Evolutionary conservation across 345 rosid species (phyloP).

Genomic region (Brassica carinata): DNA sequence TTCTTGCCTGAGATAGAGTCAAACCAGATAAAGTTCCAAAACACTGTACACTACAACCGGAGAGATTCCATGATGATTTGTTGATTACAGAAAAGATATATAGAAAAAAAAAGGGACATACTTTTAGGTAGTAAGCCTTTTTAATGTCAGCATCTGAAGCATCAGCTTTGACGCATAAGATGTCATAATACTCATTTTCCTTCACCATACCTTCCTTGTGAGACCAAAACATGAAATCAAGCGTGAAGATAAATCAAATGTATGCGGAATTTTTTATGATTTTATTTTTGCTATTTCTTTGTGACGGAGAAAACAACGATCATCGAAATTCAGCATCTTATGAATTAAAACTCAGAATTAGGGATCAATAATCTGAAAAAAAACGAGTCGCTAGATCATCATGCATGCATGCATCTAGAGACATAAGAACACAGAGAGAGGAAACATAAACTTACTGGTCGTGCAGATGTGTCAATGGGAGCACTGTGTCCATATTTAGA

Average conservation of each 20-base stretch:
- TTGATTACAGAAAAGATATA: neutral
- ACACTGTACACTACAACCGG: neutral
- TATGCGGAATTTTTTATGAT: too few relatives aligned
- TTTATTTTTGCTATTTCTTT: neutral
- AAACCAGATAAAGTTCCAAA: neutral
- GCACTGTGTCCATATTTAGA: neutral
- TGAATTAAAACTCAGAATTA: neutral
- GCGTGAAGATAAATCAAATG: neutral
- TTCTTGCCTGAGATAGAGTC: constrained; percentile 63
- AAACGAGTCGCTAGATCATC: neutral
- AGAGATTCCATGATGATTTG: neutral
- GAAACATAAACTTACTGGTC: constrained; percentile 26
- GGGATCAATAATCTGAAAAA: neutral
- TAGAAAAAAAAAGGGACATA: neutral
- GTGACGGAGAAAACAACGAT: neutral
- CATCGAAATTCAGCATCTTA: constrained; percentile 16
- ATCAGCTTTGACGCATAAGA: constrained; percentile 66
- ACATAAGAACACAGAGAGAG: neutral
- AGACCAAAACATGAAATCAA: neutral
- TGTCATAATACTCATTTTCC: constrained; percentile 66
- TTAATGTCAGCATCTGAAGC: constrained; percentile 85
- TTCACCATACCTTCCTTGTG: constrained; percentile 53
- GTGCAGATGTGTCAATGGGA: constrained; percentile 10
- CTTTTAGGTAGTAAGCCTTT: constrained; percentile 77
- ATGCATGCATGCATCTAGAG: neutral